These are phyloP conservation scores for Salinomyces thailandicus DNA, from an alignment of 2,329 filamentous ascomycete species.

Conservation along the genomic window DNA sequence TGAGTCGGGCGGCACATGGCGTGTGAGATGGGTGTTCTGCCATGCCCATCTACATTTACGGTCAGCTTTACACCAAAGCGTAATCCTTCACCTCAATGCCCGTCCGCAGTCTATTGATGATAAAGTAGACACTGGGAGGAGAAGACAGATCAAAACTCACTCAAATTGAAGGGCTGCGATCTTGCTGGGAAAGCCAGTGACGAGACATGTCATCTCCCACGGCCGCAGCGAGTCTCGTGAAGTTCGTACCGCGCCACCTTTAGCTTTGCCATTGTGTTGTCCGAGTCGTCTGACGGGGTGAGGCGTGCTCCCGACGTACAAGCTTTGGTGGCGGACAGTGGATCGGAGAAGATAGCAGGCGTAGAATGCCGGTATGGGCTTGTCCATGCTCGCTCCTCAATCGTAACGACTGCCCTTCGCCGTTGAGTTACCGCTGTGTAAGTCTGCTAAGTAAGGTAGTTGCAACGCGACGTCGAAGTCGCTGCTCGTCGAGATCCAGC, in stretches of 20 bases:
- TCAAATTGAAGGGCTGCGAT: conserved; percentile 90
- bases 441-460: too few relatives aligned
- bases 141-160: conserved; percentile 42
- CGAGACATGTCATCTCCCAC: conserved; percentile 82
- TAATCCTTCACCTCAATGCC: too few relatives aligned
- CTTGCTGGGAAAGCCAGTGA: conserved; percentile 80
- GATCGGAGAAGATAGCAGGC: conserved; percentile 89
- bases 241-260: conserved; percentile 73
- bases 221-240: conserved; percentile 58
- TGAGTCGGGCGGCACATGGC: conserved; percentile 59
- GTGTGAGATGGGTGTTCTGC: conserved; percentile 70
- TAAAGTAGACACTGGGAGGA: background rate
- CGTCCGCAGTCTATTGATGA: too few relatives aligned
- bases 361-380: conserved; percentile 71
- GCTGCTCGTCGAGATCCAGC: too few relatives aligned
- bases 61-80: too few relatives aligned
- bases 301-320: conserved; percentile 89
- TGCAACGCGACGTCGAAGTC: too few relatives aligned
- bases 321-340: conserved; percentile 55
- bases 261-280: conserved; percentile 80
- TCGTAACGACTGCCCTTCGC: too few relatives aligned
- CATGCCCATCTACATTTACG: conserved; percentile 69
- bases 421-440: too few relatives aligned
- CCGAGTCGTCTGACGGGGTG: conserved; percentile 73
- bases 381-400: background rate